Evolutionary conservation across 345 rosid species (phyloP), one percentile per base, ranked within the genome.

Genomic region (Garcia nutans): DNA sequence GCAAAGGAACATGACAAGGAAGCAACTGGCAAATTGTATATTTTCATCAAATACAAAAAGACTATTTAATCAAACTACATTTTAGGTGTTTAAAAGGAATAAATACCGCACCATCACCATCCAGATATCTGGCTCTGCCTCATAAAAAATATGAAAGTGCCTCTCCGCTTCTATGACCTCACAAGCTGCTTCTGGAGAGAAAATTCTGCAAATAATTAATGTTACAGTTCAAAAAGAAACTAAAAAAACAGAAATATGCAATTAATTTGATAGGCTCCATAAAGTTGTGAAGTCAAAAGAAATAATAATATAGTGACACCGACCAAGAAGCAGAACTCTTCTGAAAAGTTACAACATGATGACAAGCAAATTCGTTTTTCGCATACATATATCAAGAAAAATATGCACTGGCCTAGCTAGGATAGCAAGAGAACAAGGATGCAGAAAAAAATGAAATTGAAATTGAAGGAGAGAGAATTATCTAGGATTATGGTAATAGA

Each of bases 101-200:
- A 68, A 13, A 72, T 15, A 54, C 2, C 82, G 52, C 82, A 96
- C 97, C 99, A 96, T 91, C 75, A 93, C 95, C 97, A 93, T 90
- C 99, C 99, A 92, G 45, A 96, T 89, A 79, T 96, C 98, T 0
- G 94, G 83, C 82, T 96, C 98, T 5, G 98, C 90, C 78, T 96
- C 98, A 59, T 85, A 85, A 86, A 93, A 96, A 61, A 96, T 91
- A 87, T 93, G 99, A 44, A 97, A 89, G 77, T 96, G 99, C 79
- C 85, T 87, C 83, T 96, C 97, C 61, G 98, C 98, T 86, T 93
- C 97, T 74, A 93, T 96, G 76, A 90, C 92, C 84, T 96, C 97
- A 73, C 99, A 96, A 79, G 97, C 96, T 61, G 92, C 95, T 69
- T 92, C 95, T 0, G 99, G 99, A n/a, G 99, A 96, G 82, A 96